Percentiles rank a stretch among this genome's conserved stretches.
Evolutionary conservation across 805 yeast genomes (phyloP).

Genomic region (Kodamaea leandrae): DNA sequence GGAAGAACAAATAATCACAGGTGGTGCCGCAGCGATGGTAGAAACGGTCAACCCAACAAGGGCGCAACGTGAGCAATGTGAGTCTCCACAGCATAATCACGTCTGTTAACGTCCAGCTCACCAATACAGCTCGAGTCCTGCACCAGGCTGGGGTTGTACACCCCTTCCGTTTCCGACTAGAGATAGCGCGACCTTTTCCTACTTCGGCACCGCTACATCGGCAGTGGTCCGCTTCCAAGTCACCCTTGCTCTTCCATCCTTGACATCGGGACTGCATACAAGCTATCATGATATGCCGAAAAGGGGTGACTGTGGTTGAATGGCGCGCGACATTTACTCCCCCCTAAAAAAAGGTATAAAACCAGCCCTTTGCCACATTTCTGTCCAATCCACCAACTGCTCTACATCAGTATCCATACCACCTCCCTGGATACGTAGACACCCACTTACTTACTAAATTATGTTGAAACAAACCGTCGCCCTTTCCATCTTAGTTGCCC

Average conservation of each 20-base stretch:
- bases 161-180: no score
- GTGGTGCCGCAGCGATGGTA: not conserved
- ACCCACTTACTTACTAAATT: slow-evolving; percentile 4
- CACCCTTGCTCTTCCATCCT: not conserved
- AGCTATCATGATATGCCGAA: slow-evolving; percentile 4
- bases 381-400: slow-evolving; percentile 2
- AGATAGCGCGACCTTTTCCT: no score
- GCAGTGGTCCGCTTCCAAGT: not conserved
- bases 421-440: slow-evolving; percentile 9
- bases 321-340: slow-evolving; percentile 3
- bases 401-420: slow-evolving; percentile 8
- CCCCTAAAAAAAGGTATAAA: slow-evolving; percentile 10
- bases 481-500: slow-evolving; percentile 39
- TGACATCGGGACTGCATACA: not conserved
- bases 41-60: not conserved
- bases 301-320: slow-evolving; percentile 5
- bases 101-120: no score
- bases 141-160: no score
- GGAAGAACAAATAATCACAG: not conserved
- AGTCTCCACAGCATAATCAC: no score
- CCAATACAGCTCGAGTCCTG: no score
- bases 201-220: no score
- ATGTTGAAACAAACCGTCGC: slow-evolving; percentile 45
- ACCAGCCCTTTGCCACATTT: slow-evolving; percentile 6
- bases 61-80: not conserved